Conservation (phyloP, 2,329 filamentous ascomycete genomes). For the Pseudocercospora crystallina region DNA sequence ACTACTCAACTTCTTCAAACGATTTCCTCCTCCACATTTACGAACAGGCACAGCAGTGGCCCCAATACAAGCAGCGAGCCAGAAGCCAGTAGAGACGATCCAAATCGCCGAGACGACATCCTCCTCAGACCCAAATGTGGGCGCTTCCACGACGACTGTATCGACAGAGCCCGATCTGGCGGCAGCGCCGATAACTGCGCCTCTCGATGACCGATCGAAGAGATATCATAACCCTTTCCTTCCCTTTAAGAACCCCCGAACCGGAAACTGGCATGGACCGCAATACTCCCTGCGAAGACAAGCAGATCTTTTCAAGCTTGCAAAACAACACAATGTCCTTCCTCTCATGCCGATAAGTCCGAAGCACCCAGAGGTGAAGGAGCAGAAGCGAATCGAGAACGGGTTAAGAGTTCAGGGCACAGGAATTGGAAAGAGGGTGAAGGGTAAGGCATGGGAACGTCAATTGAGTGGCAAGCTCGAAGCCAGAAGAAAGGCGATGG, state of each 20-base stretch:
- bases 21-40: constrained; percentile 69
- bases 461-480: constrained; percentile 81
- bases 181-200: constrained; percentile 25
- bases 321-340: constrained; percentile 54
- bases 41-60: constrained; percentile 9
- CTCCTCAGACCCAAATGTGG: constrained; percentile 45
- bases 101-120: constrained; percentile 42
- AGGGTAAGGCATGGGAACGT: constrained; percentile 92
- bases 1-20: constrained; percentile 82
- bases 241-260: constrained; percentile 72
- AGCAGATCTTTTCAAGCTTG: constrained; percentile 86
- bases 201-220: constrained; percentile 29
- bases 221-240: constrained; percentile 70
- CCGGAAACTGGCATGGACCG: constrained; percentile 80
- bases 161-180: constrained; percentile 36
- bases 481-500: constrained; percentile 85
- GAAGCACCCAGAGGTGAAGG: constrained; percentile 56
- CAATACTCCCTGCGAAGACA: constrained; percentile 81
- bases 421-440: constrained; percentile 81
- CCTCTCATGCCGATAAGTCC: constrained; percentile 34
- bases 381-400: constrained; percentile 71
- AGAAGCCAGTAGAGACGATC: constrained; percentile 36
- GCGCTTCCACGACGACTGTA: constrained; percentile 31
- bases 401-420: constrained; percentile 88
- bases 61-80: constrained; percentile 26